Base-by-base conservation (phyloP, 2,329 filamentous ascomycete species). In the Cordyceps cateniannulata region DNA sequence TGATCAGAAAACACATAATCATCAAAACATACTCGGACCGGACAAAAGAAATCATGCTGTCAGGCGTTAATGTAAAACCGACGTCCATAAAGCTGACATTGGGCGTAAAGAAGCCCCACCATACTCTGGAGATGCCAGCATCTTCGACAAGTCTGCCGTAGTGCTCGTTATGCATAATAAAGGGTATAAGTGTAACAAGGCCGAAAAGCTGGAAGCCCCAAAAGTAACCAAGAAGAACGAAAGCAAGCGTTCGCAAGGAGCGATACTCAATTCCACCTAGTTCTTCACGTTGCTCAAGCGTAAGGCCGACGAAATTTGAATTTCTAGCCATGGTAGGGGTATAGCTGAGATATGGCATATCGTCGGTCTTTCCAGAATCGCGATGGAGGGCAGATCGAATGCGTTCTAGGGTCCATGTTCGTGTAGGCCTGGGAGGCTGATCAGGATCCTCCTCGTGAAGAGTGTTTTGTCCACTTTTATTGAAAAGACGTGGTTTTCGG, bases 241-340 rank as follows among this genome's bases (percentile, higher is more conserved):
- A 71, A 1, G 90, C 90, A 52, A 99, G 76, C 2, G 91, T 91
- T 72, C 96, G 96, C 63, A 99, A 73, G 0, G 93, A 90, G 6
- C 95, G 88, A 70, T 99, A 99, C 72, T 99, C 95, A 64, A 99
- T 96, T 22, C 95, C 95, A 12, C 95, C 95, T 2, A 99, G 77
- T 73, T 99, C 95, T 70, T 99, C 93, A 65, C 95, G 85, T 74
- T 99, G 92, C 65, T 95, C 91, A 66, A 96, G 89, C 0, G 89
- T 90, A 65, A 99, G 75, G 66, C 93, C 91, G 14, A 95, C 82
- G 69, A 98, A 99, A 42, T 90, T 88, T 12, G 93, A 98, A 72
- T 99, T 99, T 64, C 95, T 86, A 25, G 89, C 93, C 59, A 97
- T 84, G 0, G 95, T 99, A 2, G 95, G 91, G 62, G 93, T 88